Percentiles rank a stretch among this genome's conserved stretches.
Conservation (phyloP, 108 stramenopile genomes). For the Licmophora abbreviata region DNA sequence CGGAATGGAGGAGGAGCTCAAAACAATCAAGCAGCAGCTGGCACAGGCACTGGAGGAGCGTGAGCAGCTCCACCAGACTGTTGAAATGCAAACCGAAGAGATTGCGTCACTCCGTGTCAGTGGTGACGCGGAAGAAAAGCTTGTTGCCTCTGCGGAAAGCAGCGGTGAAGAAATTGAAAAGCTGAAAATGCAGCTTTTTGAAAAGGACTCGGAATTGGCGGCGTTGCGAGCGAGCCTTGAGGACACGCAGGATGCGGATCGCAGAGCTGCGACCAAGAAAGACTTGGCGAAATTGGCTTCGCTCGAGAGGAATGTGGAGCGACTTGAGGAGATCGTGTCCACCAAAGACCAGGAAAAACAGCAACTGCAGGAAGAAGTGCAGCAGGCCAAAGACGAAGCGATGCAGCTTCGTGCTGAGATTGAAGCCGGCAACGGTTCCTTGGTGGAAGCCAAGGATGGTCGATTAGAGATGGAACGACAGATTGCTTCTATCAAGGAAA, state of each 20-base stretch:
- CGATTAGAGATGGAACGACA: too few relatives aligned
- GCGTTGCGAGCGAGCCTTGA: conserved; percentile 30
- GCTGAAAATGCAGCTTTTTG: conserved; percentile 37
- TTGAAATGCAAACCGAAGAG: conserved; percentile 42
- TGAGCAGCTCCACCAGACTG: conserved; percentile 38
- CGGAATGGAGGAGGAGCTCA: conserved; percentile 31
- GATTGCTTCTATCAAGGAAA: too few relatives aligned
- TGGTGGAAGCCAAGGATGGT: too few relatives aligned
- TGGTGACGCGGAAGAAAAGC: not conserved
- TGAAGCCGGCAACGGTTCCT: not conserved
- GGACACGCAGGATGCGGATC: conserved; percentile 14
- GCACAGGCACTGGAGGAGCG: conserved; percentile 34
- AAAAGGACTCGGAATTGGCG: conserved; percentile 54
- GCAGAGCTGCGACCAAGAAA: not conserved
- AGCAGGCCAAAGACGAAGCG: conserved; percentile 8
- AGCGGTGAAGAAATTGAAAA: conserved; percentile 11
- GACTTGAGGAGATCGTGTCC: conserved; percentile 8
- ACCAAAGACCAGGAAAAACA: conserved; percentile 5
- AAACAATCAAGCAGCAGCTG: conserved; percentile 28
- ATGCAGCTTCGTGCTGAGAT: not conserved
- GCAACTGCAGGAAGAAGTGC: not conserved
- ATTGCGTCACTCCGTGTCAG: conserved; percentile 16
- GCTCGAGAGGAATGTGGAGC: conserved; percentile 15
- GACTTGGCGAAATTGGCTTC: conserved; percentile 16
- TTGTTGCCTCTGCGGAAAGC: not conserved